Percentiles rank a stretch among this genome's conserved stretches.
Conservation (phyloP, 225 moss, liverwort and hornwort species). For the Marchantia polymorpha region DNA sequence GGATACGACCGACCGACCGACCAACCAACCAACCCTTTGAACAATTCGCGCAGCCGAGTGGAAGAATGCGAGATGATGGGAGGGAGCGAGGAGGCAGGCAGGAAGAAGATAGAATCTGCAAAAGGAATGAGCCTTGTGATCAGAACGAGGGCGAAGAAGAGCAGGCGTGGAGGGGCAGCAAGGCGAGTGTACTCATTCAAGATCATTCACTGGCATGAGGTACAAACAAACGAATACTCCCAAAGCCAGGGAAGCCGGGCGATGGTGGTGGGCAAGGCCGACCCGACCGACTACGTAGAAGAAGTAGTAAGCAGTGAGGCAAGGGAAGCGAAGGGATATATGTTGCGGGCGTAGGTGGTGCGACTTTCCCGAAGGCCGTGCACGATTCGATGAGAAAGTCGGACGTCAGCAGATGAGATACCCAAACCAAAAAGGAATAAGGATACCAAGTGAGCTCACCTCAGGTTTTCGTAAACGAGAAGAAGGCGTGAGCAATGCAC, state of each 20-base stretch:
- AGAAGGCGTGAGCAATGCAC: slow-evolving; percentile 34
- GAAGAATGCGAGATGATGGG: too few relatives aligned
- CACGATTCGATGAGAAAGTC: slow-evolving; percentile 17
- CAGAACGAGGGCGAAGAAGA: not conserved
- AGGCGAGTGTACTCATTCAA: not conserved
- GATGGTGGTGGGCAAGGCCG: not conserved
- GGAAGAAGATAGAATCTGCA: too few relatives aligned
- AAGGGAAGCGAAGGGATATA: not conserved
- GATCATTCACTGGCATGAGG: not conserved
- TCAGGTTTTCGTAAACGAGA: slow-evolving; percentile 15
- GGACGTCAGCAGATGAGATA: slow-evolving; percentile 18
- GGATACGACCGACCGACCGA: not conserved
- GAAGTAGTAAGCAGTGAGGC: not conserved
- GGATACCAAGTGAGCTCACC: slow-evolving; percentile 29
- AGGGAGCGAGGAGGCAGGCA: too few relatives aligned
- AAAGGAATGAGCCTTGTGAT: too few relatives aligned
- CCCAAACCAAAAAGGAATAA: slow-evolving; percentile 9
- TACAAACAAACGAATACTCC: not conserved
- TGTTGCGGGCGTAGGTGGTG: slow-evolving; percentile 28
- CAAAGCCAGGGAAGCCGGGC: not conserved
- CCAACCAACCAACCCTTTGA: too few relatives aligned
- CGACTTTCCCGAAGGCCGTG: slow-evolving; percentile 30
- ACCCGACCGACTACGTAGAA: not conserved
- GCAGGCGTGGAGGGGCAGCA: not conserved
- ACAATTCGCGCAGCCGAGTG: too few relatives aligned